Evolutionary conservation across 441 rosid genomes (phyloP).

Genomic region (Erysimum cheiri): DNA sequence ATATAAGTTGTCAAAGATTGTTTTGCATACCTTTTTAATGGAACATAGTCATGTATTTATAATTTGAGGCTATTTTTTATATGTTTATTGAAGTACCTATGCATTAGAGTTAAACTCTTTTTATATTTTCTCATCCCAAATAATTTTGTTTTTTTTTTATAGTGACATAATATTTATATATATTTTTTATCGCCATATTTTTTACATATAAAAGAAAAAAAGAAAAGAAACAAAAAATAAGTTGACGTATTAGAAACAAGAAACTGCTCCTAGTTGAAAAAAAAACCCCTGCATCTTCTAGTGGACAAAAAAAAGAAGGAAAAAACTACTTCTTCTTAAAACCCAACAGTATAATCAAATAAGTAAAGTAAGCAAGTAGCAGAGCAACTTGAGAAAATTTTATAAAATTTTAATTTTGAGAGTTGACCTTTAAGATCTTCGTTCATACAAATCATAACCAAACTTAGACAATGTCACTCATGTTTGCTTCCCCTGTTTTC

Average conservation of each 20-base stretch:
- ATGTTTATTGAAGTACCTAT: too few relatives aligned
- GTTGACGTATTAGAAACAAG: not conserved
- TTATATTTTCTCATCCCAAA: too few relatives aligned
- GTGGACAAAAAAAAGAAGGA: not conserved
- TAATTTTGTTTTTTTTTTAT: too few relatives aligned
- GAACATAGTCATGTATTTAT: too few relatives aligned
- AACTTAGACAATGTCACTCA: slow-evolving; percentile 30
- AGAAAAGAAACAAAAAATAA: not conserved
- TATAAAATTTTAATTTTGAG: not conserved
- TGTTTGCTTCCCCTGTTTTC: slow-evolving; percentile 19
- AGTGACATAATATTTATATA: too few relatives aligned
- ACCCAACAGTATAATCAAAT: slow-evolving; percentile 19
- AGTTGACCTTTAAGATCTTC: slow-evolving; percentile 35
- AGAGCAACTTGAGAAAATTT: slow-evolving; percentile 20
- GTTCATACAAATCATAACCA: slow-evolving; percentile 30
- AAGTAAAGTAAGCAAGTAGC: slow-evolving; percentile 19
- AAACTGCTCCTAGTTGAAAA: not conserved
- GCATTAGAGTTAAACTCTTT: too few relatives aligned
- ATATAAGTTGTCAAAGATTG: too few relatives aligned
- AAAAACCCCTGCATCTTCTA: not conserved
- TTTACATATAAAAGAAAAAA: not conserved
- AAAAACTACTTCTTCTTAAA: not conserved
- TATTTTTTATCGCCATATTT: too few relatives aligned
- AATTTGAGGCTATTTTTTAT: too few relatives aligned
- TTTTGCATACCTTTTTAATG: too few relatives aligned